A percentile compares a stretch with the other conserved stretches of the same genome.
Evolutionary conservation across 495 filamentous ascomycete species (phyloP).

Genomic region (Aspergillus indologenus): DNA sequence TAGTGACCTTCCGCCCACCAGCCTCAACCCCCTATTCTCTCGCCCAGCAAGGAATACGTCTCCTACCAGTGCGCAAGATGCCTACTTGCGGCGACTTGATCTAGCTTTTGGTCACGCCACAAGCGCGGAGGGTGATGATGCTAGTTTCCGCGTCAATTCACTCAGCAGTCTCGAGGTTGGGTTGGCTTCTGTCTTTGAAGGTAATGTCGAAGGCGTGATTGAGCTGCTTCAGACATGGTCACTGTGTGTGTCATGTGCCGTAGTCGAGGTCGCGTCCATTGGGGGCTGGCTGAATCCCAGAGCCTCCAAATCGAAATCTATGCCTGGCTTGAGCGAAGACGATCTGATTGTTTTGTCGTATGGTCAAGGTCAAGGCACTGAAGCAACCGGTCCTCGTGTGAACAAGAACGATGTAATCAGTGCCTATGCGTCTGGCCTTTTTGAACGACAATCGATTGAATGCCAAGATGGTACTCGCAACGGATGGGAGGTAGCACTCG

Average conservation of each 20-base stretch:
- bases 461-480: slow-evolving; percentile 47
- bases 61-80: slow-evolving; percentile 44
- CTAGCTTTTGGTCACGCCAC: slow-evolving; percentile 50
- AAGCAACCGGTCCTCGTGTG: slow-evolving; percentile 19
- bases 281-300: slow-evolving; percentile 65
- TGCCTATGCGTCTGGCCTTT: slow-evolving; percentile 62
- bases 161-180: slow-evolving; percentile 71
- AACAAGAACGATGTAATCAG: slow-evolving; percentile 67
- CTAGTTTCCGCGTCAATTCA: slow-evolving; percentile 65
- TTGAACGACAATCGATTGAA: slow-evolving; percentile 41
- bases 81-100: slow-evolving; percentile 53
- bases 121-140: slow-evolving; percentile 40
- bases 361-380: slow-evolving; percentile 38
- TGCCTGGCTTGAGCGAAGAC: slow-evolving; percentile 49
- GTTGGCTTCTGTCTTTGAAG: slow-evolving; percentile 74
- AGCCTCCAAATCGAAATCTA: slow-evolving; percentile 19
- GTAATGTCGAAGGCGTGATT: slow-evolving; percentile 68
- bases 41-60: slow-evolving; percentile 27
- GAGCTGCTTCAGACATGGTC: slow-evolving; percentile 76
- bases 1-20: slow-evolving; percentile 21
- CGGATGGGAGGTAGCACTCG: slow-evolving; percentile 84
- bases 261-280: slow-evolving; percentile 73
- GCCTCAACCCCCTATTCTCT: slow-evolving; percentile 26
- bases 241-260: slow-evolving; percentile 65
- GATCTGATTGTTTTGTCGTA: slow-evolving; percentile 64